Percentiles rank a stretch among this genome's conserved stretches.
Evolutionary conservation across 768 basidiomycete genomes (phyloP).

Genomic region (Daedalea quercina): DNA sequence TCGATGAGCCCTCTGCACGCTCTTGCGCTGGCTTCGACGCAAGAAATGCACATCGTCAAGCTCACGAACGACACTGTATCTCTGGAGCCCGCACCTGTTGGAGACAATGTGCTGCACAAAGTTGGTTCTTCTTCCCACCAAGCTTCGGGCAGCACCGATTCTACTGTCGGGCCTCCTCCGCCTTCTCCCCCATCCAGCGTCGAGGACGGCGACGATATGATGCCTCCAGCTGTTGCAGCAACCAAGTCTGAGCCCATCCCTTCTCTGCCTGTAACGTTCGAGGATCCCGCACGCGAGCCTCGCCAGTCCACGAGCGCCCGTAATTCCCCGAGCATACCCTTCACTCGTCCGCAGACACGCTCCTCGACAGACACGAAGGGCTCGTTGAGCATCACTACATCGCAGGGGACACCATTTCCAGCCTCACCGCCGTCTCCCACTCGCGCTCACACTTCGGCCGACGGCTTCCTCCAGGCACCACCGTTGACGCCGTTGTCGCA

Average conservation of each 20-base stretch:
- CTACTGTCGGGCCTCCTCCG: conserved; percentile 46
- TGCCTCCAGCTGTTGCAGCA: conserved; percentile 1
- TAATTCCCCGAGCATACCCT: conserved; percentile 6
- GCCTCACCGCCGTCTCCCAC: conserved; percentile 19
- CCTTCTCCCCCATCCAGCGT: conserved; percentile 46
- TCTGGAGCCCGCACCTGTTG: conserved; percentile 31
- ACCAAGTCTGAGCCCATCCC: conserved; percentile 16
- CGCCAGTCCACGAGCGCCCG: conserved; percentile 26
- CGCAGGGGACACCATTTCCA: conserved; percentile 17
- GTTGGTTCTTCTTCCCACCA: conserved; percentile 25
- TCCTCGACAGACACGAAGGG: conserved; percentile 21
- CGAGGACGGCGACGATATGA: conserved; percentile 16
- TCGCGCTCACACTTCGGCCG: conserved; percentile 28
- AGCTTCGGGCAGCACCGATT: conserved; percentile 10
- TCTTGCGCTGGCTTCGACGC: conserved; percentile 25
- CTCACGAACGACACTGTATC: conserved; percentile 43
- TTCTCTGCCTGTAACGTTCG: conserved; percentile 25
- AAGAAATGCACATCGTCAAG: conserved; percentile 50
- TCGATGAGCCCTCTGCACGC: conserved; percentile 28
- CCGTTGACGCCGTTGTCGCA: conserved; percentile 27
- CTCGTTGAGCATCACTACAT: conserved; percentile 4
- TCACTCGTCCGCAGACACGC: conserved; percentile 43
- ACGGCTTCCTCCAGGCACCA: conserved; percentile 50
- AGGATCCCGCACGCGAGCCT: conserved; percentile 27
- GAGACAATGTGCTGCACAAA: conserved; percentile 29